Base-by-base conservation (phyloP, 495 filamentous ascomycete species). In the Annulohypoxylon maeteangense region DNA sequence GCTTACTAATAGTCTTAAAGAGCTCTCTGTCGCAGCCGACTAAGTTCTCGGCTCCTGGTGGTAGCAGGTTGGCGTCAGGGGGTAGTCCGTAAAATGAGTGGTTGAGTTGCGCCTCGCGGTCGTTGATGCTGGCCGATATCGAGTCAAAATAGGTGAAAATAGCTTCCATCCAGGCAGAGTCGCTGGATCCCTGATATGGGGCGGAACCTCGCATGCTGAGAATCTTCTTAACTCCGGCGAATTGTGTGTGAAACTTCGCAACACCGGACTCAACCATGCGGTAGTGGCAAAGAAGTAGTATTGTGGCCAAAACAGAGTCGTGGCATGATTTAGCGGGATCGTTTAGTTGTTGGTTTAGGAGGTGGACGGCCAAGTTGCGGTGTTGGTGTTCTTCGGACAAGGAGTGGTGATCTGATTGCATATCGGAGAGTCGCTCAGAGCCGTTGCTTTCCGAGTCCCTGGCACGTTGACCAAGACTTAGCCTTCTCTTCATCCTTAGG, bases 141-240 rank as follows among this genome's bases (percentile, higher is more conserved):
- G 93, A 94, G 77, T 97, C 95, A 71, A 96, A 93, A 87, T 94
- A 97, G 14, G 93, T 95, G 75, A 98, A 98, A 75, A 97, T 89
- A n/a, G 93, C 90, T 66, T 97, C 93, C 83, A 97, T 93, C 95
- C 95, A 98, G 4, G 85, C 82, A 68, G 86, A 87, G 50, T 85
- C 84, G 44, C 89, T 90, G 31, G 92, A 88, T 58, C 93, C 91
- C 14, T 89, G 87, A 42, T 89, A 83, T 16, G 86, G 78, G 29
- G 86, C 87, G 23, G 88, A 87, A 67, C 91, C 86, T 59, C 94
- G 87, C 81, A 98, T 89, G 10, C 90, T 87, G 10, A 98, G 88
- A 53, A 98, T 89, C 82, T 95, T 95, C 77, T 94, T 95, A 55
- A 97, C 95, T 1, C 95, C 94, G 0, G 93, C 93, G 72, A 98